A percentile compares a stretch with the other conserved stretches of the same genome.
These are phyloP conservation scores for Claviceps sorghi DNA, from an alignment of 2,329 filamentous ascomycete genomes.

Conservation along the genomic window DNA sequence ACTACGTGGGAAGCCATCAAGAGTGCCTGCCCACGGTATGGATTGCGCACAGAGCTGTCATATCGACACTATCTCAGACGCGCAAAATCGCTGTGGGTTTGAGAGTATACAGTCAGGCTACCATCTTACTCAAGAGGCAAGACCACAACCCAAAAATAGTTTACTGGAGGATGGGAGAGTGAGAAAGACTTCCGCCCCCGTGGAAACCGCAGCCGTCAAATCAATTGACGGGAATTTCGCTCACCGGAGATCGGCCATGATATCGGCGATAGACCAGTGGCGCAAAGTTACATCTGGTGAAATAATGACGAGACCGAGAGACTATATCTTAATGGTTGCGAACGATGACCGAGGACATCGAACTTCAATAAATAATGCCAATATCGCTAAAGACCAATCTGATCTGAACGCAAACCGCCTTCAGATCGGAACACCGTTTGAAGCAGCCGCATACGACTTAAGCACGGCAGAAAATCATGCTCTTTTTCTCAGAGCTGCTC, in stretches of 20 bases:
- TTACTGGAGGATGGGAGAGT: not conserved
- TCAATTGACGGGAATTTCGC: not conserved
- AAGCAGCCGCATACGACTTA: not conserved
- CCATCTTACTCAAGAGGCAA: not conserved
- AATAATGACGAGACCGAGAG: not conserved
- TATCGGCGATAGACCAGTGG: slow-evolving; percentile 11
- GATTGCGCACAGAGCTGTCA: not conserved
- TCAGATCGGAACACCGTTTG: not conserved
- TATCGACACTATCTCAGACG: not conserved
- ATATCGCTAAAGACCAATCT: not conserved
- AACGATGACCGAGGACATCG: not conserved
- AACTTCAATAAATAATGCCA: not conserved
- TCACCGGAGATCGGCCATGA: slow-evolving; percentile 4
- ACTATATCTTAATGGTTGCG: not conserved
- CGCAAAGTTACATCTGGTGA: slow-evolving; percentile 2
- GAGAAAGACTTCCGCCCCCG: not conserved
- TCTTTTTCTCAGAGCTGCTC: slow-evolving; percentile 37
- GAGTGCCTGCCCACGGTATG: too few species aligned
- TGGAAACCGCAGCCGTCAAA: not conserved
- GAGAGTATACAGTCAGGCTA: not conserved
- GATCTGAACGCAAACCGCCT: not conserved
- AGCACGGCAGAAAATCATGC: slow-evolving; percentile 8
- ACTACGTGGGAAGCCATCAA: not conserved
- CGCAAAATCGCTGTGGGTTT: not conserved
- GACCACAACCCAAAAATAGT: not conserved